Conservation (phyloP, 2,329 filamentous ascomycete species). For the Biscogniauxia sp. region DNA sequence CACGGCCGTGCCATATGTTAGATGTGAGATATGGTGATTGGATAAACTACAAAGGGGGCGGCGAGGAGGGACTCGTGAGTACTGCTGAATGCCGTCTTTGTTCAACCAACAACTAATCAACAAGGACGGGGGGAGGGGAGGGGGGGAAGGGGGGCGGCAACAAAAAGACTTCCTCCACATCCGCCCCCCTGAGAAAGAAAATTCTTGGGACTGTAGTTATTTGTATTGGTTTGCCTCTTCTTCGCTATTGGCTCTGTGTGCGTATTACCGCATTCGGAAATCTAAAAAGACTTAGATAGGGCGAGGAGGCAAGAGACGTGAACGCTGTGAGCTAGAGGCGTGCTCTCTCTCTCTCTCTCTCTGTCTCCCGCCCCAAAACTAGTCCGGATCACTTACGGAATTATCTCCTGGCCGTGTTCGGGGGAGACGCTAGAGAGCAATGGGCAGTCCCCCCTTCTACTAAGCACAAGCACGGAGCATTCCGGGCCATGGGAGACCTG, state of each 20-base stretch:
- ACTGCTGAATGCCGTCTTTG: slow-evolving; percentile 26
- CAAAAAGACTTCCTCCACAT: slow-evolving; percentile 19
- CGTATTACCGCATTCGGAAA: slow-evolving; percentile 32
- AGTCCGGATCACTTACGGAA: slow-evolving; percentile 22
- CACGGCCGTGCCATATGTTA: not conserved
- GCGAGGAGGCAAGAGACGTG: slow-evolving; percentile 4
- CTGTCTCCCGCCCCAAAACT: slow-evolving; percentile 6
- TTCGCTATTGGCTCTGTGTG: slow-evolving; percentile 23
- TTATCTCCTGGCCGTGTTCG: slow-evolving; percentile 25
- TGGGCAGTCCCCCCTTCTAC: slow-evolving; percentile 11
- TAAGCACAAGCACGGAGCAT: slow-evolving; percentile 26
- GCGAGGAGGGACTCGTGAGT: slow-evolving; percentile 12
- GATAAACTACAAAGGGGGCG: slow-evolving; percentile 11
- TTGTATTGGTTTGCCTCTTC: slow-evolving; percentile 27
- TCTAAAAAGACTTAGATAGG: slow-evolving; percentile 15
- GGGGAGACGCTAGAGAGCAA: slow-evolving; percentile 15
- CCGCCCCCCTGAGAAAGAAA: slow-evolving; percentile 23
- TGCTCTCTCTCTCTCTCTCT: slow-evolving; percentile 5
- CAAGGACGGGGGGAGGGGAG: slow-evolving; percentile 16
- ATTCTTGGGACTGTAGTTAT: slow-evolving; percentile 28
- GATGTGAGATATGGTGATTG: slow-evolving; percentile 2
- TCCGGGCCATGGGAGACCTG: slow-evolving; percentile 17
- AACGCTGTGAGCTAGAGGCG: slow-evolving; percentile 13
- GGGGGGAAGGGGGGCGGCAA: no score
- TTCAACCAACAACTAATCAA: slow-evolving; percentile 20